These are phyloP conservation scores for Cutaneotrichosporon mucoides DNA, from an alignment of 1,284 basidiomycete genomes.

Conservation along the genomic window DNA sequence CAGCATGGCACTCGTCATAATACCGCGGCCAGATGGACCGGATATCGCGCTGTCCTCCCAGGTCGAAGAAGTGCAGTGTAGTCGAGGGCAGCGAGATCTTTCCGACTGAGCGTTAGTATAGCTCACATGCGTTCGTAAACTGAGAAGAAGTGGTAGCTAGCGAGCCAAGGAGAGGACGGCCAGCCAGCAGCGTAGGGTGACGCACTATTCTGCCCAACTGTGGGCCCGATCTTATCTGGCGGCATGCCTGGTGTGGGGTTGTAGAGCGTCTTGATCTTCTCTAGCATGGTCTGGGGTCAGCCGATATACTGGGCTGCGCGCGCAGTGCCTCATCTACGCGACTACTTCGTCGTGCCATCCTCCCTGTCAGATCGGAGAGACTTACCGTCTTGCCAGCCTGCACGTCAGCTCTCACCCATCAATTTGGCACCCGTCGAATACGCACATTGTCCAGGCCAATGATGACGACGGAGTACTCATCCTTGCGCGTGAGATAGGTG, in stretches of 20 bases:
- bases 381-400: too few species aligned
- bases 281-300: constrained; percentile 67
- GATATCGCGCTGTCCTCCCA: constrained; percentile 87
- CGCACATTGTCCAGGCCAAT: constrained; percentile 61
- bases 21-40: constrained; percentile 88
- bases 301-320: too few species aligned
- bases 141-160: too few species aligned
- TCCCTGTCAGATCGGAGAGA: constrained; percentile 13
- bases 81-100: constrained; percentile 86
- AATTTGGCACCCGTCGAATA: background rate
- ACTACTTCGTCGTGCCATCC: constrained; percentile 71
- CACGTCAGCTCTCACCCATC: too few species aligned
- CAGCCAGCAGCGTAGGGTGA: constrained; percentile 2
- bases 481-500: constrained; percentile 83
- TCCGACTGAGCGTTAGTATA: constrained; percentile 59
- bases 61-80: constrained; percentile 88
- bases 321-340: too few species aligned
- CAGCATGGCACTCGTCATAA: constrained; percentile 90
- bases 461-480: constrained; percentile 89
- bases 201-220: constrained; percentile 90
- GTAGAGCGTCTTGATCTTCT: constrained; percentile 87
- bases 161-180: too few species aligned
- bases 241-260: constrained; percentile 76
- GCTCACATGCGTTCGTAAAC: too few species aligned
- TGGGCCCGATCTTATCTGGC: constrained; percentile 86